These are phyloP conservation scores for Tulasnella sp. DNA, from an alignment of 768 basidiomycete genomes.

Conservation along the genomic window DNA sequence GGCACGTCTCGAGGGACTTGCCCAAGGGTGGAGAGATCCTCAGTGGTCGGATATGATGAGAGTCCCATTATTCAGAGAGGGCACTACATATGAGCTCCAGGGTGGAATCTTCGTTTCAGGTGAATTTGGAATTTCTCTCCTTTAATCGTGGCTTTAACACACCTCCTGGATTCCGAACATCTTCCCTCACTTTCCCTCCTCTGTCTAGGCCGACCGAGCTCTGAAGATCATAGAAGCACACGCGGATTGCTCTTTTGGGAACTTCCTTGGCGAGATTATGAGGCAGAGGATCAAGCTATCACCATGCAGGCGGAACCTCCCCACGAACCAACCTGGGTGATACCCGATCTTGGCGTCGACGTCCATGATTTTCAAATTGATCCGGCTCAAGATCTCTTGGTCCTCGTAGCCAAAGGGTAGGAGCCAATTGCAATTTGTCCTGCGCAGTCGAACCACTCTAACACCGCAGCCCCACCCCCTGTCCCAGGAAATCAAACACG, in stretches of 20 bases:
- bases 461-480: background rate
- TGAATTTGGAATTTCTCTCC: background rate
- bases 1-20: background rate
- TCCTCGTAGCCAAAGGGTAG: background rate
- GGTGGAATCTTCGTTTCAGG: constrained; percentile 12
- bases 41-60: background rate
- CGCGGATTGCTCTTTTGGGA: background rate
- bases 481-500: background rate
- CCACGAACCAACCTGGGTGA: background rate
- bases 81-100: constrained; percentile 12
- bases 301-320: background rate
- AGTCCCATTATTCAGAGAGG: background rate
- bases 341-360: constrained; percentile 3
- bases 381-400: constrained; percentile 6
- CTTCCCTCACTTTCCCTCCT: background rate
- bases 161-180: background rate
- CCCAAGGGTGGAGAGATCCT: background rate
- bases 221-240: background rate
- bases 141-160: background rate
- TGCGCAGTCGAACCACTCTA: too few relatives aligned
- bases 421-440: background rate
- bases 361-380: constrained; percentile 15
- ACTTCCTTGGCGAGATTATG: constrained; percentile 3
- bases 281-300: background rate
- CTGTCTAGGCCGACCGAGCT: background rate